Evolutionary conservation across 2,329 filamentous ascomycete species (phyloP), one percentile per base, ranked within the genome.

Genomic region (Fusarium sp.): DNA sequence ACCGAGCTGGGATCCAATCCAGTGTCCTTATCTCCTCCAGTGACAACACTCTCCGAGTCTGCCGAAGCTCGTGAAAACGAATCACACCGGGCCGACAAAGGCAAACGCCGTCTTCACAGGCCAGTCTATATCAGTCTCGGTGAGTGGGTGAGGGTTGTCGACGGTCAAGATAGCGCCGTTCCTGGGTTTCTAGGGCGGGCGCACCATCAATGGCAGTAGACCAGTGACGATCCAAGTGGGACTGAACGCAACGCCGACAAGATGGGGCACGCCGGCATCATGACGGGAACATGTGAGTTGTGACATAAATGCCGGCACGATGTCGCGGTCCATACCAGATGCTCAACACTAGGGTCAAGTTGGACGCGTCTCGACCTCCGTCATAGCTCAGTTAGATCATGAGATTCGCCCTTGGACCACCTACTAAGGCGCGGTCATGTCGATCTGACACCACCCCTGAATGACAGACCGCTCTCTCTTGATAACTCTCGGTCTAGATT

Each of bases 171-270:
- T 13, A 31, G 20, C 8, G 54, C 34, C 9, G 59, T 40, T 10
- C 11, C 50, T n/a, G 54, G 34, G 6, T 62, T 64, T 23, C 62
- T 67, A n/a, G 55, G 65, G 54, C 10, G 42, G 27, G 29, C 64
- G 23, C 67, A 67, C 51, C 67, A 69, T 42, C 58, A 49, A 29
- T 69, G 58, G 51, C 46, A 67, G 4, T 58, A 56, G 58, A 16
- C 61, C 50, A 8, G 18, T 20, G 50, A 34, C 29, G 31, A 16
- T 4, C 29, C 18, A 31, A 51, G 42, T 49, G 42, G 42, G 42
- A 49, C 23, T 27, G 11, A 49, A 27, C 23, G 20, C 42, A 27
- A 49, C 42, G 14, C 42, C 42, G 5, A 11, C 23, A 4, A 16
- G 23, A 49, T 27, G 27, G 42, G 23, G 42, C 42, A 27, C 23